A percentile compares a stretch with the other conserved stretches of the same genome.
Conservation (phyloP, 1,284 basidiomycete species). For the Puccinia horiana region DNA sequence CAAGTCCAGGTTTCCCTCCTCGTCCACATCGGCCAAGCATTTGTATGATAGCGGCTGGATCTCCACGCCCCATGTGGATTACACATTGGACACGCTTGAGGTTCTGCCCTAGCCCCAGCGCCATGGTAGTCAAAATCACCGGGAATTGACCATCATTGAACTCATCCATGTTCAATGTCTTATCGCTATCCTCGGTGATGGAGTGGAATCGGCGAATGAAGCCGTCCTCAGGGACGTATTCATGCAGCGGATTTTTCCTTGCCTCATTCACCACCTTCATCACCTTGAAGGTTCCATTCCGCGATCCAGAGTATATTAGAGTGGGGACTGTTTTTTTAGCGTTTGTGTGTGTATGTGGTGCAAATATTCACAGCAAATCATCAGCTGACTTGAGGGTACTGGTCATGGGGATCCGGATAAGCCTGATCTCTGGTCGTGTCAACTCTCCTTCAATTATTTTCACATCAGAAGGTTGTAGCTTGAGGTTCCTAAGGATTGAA, state of each 20-base stretch:
- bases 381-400: neutral
- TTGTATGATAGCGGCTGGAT: neutral
- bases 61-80: neutral
- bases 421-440: neutral
- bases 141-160: neutral
- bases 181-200: neutral
- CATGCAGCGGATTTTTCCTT: neutral
- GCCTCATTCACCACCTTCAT: constrained; percentile 6
- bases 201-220: neutral
- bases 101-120: constrained; percentile 2
- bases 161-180: neutral
- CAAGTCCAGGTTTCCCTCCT: neutral
- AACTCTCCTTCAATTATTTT: neutral
- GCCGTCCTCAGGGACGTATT: neutral
- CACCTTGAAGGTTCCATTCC: neutral
- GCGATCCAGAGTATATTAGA: neutral
- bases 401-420: neutral
- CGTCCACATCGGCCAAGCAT: constrained; percentile 8
- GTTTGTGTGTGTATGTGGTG: neutral
- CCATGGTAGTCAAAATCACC: constrained; percentile 5
- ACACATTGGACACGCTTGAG: constrained; percentile 14
- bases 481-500: neutral
- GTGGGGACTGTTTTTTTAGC: neutral
- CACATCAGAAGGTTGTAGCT: neutral
- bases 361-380: neutral